Conservation (phyloP, 495 filamentous ascomycete genomes). For the Acidiella bohemica region DNA sequence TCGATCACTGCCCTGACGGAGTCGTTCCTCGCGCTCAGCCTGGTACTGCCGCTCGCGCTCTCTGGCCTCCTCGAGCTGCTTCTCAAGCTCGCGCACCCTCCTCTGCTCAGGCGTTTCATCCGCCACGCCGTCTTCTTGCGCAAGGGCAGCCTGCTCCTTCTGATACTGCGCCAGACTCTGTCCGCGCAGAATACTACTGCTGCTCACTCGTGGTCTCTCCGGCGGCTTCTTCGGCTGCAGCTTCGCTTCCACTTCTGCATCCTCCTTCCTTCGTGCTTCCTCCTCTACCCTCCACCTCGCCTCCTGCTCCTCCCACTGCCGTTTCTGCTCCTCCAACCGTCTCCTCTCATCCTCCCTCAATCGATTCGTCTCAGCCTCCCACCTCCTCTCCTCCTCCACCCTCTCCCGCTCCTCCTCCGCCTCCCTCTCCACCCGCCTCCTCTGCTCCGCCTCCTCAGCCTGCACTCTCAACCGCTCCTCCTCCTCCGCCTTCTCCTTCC, state of each 20-base stretch:
- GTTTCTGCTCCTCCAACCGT: conserved; percentile 61
- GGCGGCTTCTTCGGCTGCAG: conserved; percentile 41
- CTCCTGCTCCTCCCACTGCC: conserved; percentile 74
- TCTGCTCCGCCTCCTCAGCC: conserved; percentile 52
- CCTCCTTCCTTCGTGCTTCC: conserved; percentile 56
- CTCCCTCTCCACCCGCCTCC: conserved; percentile 46
- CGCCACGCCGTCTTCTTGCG: conserved; percentile 23
- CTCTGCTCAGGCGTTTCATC: conserved; percentile 29
- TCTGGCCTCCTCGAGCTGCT: conserved; percentile 71
- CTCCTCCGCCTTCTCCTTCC: conserved; percentile 40
- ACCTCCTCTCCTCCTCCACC: conserved; percentile 57
- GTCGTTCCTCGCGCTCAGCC: conserved; percentile 55
- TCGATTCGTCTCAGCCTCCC: conserved; percentile 65
- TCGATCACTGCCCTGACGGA: conserved; percentile 15
- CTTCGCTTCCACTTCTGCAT: conserved; percentile 53
- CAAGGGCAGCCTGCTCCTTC: conserved; percentile 33
- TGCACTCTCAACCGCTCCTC: conserved; percentile 48
- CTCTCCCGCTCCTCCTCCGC: conserved; percentile 57
- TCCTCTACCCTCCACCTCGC: conserved; percentile 71
- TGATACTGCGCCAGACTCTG: conserved; percentile 83
- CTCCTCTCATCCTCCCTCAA: conserved; percentile 54
- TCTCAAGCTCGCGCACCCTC: conserved; percentile 73
- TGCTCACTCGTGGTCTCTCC: conserved; percentile 33
- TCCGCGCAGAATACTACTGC: conserved; percentile 57
- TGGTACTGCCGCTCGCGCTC: conserved; percentile 78